A percentile compares a stretch with the other conserved stretches of the same genome.
Conservation (phyloP, 2,329 filamentous ascomycete genomes). For the Ophiostoma quercus region DNA sequence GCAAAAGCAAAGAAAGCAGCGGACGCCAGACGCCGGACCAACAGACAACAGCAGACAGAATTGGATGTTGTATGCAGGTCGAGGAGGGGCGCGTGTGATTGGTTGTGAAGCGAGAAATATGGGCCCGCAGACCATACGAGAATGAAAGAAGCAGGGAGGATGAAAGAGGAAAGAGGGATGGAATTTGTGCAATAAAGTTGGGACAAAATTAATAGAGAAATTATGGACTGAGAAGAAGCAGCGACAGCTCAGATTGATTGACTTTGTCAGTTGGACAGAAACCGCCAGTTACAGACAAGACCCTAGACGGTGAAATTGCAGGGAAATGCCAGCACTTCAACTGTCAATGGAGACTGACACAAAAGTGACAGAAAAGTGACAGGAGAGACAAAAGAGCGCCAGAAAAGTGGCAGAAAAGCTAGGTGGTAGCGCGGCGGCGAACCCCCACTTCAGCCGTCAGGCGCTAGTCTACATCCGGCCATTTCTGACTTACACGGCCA, state of each 20-base stretch:
- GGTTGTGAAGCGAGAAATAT: not conserved
- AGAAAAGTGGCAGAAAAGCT: too few relatives aligned
- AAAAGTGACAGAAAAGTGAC: not conserved
- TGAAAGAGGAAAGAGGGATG: not conserved
- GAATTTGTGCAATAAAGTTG: not conserved
- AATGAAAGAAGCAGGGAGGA: not conserved
- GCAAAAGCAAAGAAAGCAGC: not conserved
- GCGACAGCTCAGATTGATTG: not conserved
- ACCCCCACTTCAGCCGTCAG: not conserved
- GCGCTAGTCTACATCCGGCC: constrained; percentile 6
- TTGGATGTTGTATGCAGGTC: not conserved
- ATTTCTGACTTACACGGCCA: constrained; percentile 3
- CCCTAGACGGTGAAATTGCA: too few relatives aligned
- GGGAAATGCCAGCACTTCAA: too few relatives aligned
- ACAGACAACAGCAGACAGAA: not conserved
- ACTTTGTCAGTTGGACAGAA: not conserved
- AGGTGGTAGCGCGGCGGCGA: not conserved
- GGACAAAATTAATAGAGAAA: not conserved
- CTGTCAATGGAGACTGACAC: not conserved
- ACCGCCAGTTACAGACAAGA: not conserved
- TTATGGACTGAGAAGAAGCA: not conserved
- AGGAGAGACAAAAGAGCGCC: not conserved
- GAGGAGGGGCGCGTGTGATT: not conserved
- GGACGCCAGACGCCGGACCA: not conserved
- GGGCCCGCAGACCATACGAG: not conserved